These are phyloP conservation scores for Sarocladium strictum DNA, from an alignment of 2,329 filamentous ascomycete genomes.

Conservation along the genomic window DNA sequence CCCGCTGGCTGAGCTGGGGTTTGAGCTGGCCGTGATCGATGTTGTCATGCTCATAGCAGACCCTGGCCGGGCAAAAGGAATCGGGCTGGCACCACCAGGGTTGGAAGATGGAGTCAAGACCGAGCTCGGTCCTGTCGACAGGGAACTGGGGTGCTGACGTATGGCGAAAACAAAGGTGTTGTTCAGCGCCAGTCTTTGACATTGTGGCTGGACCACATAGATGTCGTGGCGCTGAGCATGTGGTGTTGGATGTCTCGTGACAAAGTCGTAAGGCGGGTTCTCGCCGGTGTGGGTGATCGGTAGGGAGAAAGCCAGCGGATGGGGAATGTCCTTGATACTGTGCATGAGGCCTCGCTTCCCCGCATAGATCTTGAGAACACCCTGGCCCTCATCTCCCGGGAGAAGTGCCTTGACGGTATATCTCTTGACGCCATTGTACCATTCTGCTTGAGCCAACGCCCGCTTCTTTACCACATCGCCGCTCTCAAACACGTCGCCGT, in stretches of 20 bases:
- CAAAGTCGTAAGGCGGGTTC: slow-evolving; percentile 91
- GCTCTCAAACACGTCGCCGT: slow-evolving; percentile 91
- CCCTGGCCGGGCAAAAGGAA: slow-evolving; percentile 54
- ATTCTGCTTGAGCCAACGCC: slow-evolving; percentile 85
- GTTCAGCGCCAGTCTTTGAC: slow-evolving; percentile 78
- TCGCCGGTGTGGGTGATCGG: slow-evolving; percentile 85
- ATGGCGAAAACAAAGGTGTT: slow-evolving; percentile 98
- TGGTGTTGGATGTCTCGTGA: slow-evolving; percentile 88
- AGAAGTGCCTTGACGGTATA: slow-evolving; percentile 91
- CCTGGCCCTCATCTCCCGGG: slow-evolving; percentile 85
- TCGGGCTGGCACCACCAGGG: slow-evolving; percentile 45
- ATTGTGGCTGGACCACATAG: slow-evolving; percentile 95
- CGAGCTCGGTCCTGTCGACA: slow-evolving; percentile 24
- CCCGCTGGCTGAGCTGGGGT: slow-evolving; percentile 47
- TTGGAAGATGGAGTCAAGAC: slow-evolving; percentile 40
- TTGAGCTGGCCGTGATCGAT: slow-evolving; percentile 45
- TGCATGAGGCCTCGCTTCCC: slow-evolving; percentile 96
- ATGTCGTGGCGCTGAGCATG: slow-evolving; percentile 97
- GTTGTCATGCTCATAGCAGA: slow-evolving; percentile 61
- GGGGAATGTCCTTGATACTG: slow-evolving; percentile 91
- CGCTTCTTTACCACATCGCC: slow-evolving; percentile 81
- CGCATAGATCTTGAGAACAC: slow-evolving; percentile 83
- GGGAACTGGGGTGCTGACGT: slow-evolving; percentile 76
- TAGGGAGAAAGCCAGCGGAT: slow-evolving; percentile 82
- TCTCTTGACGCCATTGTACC: slow-evolving; percentile 79